Evolutionary conservation across 768 basidiomycete species (phyloP).

Genomic region (Guyanaporus albipodus): DNA sequence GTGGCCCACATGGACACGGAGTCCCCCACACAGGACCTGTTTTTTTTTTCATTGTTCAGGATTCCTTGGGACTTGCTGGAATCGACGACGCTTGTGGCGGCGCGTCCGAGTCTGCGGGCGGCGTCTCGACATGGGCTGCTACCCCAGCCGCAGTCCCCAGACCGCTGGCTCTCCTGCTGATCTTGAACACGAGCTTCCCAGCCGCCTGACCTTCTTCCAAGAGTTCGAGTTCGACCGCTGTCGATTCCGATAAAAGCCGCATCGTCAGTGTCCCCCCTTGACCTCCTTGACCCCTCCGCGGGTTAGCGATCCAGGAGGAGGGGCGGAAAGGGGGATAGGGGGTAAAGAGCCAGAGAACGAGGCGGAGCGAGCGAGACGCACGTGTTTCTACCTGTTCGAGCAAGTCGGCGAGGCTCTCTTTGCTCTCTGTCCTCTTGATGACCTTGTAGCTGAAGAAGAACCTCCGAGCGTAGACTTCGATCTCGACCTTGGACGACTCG

Average conservation of each 20-base stretch:
- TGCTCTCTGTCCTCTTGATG: conserved; percentile 34
- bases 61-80: conserved; percentile 2
- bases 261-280: neutral
- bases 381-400: conserved; percentile 31
- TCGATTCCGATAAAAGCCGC: neutral
- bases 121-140: neutral
- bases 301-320: no score
- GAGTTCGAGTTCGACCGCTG: conserved; percentile 30
- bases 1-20: no score
- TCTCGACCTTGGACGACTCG: conserved; percentile 32
- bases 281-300: no score
- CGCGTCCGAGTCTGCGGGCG: neutral
- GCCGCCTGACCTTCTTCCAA: conserved; percentile 31
- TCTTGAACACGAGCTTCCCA: conserved; percentile 27
- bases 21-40: no score
- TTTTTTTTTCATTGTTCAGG: no score
- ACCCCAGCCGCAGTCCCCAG: no score
- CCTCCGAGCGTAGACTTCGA: conserved; percentile 30
- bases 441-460: conserved; percentile 33
- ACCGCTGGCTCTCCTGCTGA: conserved; percentile 15
- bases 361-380: conserved; percentile 11
- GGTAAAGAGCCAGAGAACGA: no score
- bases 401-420: conserved; percentile 29
- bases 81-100: conserved; percentile 2
- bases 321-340: no score